phyloP scores from a whole-genome alignment of 371 early-diverging fungal genomes.

The Lichtheimia hyalospora region DNA sequence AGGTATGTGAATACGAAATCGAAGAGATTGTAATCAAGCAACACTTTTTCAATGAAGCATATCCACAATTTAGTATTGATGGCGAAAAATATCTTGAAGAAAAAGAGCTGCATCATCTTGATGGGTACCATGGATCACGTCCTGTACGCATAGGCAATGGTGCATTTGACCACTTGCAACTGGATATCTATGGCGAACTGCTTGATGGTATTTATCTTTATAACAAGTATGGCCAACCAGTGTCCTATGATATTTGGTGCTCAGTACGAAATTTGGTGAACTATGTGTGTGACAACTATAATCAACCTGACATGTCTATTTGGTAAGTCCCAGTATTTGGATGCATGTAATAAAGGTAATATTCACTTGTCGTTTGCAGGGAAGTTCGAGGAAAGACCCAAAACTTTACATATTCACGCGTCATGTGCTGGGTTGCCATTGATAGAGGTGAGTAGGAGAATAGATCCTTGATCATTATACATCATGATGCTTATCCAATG shows the following conservation, averaged over 20 bases:
- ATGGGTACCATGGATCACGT: constrained; percentile 73
- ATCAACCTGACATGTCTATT: constrained; percentile 74
- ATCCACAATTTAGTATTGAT: constrained; percentile 42
- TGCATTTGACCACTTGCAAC: constrained; percentile 76
- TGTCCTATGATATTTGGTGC: constrained; percentile 80
- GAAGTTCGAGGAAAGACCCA: constrained; percentile 72
- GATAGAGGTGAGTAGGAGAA: constrained; percentile 53
- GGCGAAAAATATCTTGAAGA: constrained; percentile 68
- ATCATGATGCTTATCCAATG: background rate
- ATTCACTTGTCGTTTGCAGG: constrained; percentile 1
- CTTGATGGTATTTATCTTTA: constrained; percentile 80
- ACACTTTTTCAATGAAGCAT: no score
- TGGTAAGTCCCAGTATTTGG: constrained; percentile 38
- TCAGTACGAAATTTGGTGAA: constrained; percentile 63
- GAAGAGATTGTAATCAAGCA: no score
- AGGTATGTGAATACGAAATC: constrained; percentile 6
- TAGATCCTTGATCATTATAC: no score
- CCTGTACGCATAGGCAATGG: constrained; percentile 88
- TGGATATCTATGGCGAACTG: constrained; percentile 86
- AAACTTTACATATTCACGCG: constrained; percentile 74
- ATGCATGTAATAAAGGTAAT: background rate
- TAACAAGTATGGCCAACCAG: constrained; percentile 77
- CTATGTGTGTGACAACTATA: constrained; percentile 70
- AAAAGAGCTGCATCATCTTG: constrained; percentile 62
- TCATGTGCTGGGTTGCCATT: constrained; percentile 88